Base-by-base conservation (phyloP, 106 monocot species). In the Acorus gramineus region DNA sequence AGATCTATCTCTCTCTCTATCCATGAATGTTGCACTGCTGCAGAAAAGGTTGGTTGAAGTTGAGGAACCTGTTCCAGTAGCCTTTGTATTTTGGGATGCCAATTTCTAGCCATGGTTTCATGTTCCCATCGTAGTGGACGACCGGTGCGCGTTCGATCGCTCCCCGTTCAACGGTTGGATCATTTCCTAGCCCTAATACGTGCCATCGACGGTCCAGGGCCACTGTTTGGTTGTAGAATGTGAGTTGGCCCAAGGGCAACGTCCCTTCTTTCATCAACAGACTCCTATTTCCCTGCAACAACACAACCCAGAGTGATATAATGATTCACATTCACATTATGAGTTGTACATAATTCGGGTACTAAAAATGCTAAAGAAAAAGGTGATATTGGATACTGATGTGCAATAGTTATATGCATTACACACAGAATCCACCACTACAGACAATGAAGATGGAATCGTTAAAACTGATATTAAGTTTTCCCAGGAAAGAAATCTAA, bases 41-140 rank as follows among this genome's bases (percentile, higher is more conserved):
- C 3, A 90, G 69, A 55, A 67, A 90, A 6, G 61, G 11, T 59
- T 83, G 83, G 42, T 86, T 62, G 54, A 67, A 86, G 68, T 86
- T 61, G 10, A 90, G 49, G 71, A 75, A 86, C 52, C 76, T 90
- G 0, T 78, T 73, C 90, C 90, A 90, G 63, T 80, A 86, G 51
- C 61, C 62, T 44, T 73, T 80, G 65, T 78, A 90, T 56, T 81
- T 82, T 5, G 83, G 65, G 52, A 90, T 76, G 63, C 75, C 82
- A 71, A 90, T 86, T 67, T 90, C 90, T 2, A 90, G 66, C 90
- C 90, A 90, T 28, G 90, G 90, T 59, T 90, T 90, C 78, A 86
- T 57, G 75, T 90, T 90, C 4, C 90, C 90, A 60, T 90, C 86
- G 64, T 86, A 90, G 63, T 90, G 90, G 42, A 90, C 76, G 42